phyloP scores from a whole-genome alignment of 495 filamentous ascomycete genomes.

The Tetracladium marchalianum region DNA sequence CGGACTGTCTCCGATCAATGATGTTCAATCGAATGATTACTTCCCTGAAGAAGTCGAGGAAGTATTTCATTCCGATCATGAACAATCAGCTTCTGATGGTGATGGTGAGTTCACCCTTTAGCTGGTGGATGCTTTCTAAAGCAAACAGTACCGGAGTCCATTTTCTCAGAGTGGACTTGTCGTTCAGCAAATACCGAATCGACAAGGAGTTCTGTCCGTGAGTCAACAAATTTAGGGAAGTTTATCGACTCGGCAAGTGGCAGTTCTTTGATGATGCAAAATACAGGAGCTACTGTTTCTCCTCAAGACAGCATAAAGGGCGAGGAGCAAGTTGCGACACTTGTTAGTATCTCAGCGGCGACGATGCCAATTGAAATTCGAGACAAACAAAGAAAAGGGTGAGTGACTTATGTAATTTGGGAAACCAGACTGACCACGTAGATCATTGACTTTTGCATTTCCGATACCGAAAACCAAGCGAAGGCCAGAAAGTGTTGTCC shows the following conservation, averaged over 20 bases:
- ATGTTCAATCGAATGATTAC: background rate
- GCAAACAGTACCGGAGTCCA: slow-evolving; percentile 23
- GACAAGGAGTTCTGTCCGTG: slow-evolving; percentile 17
- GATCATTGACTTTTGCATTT: slow-evolving; percentile 4
- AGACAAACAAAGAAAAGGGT: slow-evolving; percentile 2
- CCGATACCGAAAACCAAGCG: slow-evolving; percentile 1
- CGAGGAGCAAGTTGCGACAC: slow-evolving; percentile 20
- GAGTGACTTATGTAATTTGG: background rate
- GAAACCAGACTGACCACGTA: background rate
- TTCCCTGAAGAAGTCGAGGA: too few species aligned
- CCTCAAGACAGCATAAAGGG: slow-evolving; percentile 21
- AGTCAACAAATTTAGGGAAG: slow-evolving; percentile 1
- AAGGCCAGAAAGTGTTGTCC: background rate
- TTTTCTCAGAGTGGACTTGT: slow-evolving; percentile 31
- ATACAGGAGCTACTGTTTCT: slow-evolving; percentile 25
- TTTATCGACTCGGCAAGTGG: slow-evolving; percentile 24
- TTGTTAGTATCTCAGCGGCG: slow-evolving; percentile 28
- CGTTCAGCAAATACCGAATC: slow-evolving; percentile 24
- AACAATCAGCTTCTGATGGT: too few species aligned
- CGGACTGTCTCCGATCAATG: background rate
- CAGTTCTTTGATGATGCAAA: slow-evolving; percentile 28
- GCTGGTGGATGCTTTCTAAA: too few species aligned
- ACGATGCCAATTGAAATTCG: slow-evolving; percentile 7
- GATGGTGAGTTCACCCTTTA: too few species aligned
- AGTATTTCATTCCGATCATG: too few species aligned